Conservation (phyloP, 257 asterid genomes). For the Salvia splendens region DNA sequence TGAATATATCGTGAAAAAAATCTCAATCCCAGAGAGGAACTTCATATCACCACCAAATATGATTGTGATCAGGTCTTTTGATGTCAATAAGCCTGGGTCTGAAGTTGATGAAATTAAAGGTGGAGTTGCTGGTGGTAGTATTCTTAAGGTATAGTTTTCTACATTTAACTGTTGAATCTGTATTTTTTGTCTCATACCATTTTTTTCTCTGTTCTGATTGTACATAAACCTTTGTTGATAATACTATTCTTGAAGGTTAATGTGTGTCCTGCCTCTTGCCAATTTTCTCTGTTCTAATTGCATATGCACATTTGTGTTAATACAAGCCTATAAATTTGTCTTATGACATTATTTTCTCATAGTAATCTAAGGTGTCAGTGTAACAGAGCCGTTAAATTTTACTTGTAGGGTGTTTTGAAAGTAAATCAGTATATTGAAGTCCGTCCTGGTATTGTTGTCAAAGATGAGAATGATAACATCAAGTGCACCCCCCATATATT, state of each 20-base stretch:
- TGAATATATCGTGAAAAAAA: slow-evolving; percentile 81
- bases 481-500: slow-evolving; percentile 91
- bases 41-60: slow-evolving; percentile 91
- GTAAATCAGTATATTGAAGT: slow-evolving; percentile 88
- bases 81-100: slow-evolving; percentile 96
- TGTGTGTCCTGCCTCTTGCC: not conserved
- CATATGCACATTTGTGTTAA: not conserved
- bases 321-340: not conserved
- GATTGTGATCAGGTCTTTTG: slow-evolving; percentile 97
- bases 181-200: too few relatives aligned
- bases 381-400: slow-evolving; percentile 16
- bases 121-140: slow-evolving; percentile 99
- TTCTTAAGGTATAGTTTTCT: slow-evolving; percentile 62
- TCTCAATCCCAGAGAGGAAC: slow-evolving; percentile 88
- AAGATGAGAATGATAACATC: slow-evolving; percentile 83
- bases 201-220: too few relatives aligned
- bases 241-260: too few relatives aligned
- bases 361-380: not conserved
- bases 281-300: not conserved
- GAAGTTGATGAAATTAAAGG: slow-evolving; percentile 97
- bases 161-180: not conserved
- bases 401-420: slow-evolving; percentile 88
- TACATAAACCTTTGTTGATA: too few relatives aligned
- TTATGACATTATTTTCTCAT: not conserved
- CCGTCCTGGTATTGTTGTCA: slow-evolving; percentile 97